Base-by-base conservation (phyloP, 805 yeast species). In the Blastobotrys parvus region DNA sequence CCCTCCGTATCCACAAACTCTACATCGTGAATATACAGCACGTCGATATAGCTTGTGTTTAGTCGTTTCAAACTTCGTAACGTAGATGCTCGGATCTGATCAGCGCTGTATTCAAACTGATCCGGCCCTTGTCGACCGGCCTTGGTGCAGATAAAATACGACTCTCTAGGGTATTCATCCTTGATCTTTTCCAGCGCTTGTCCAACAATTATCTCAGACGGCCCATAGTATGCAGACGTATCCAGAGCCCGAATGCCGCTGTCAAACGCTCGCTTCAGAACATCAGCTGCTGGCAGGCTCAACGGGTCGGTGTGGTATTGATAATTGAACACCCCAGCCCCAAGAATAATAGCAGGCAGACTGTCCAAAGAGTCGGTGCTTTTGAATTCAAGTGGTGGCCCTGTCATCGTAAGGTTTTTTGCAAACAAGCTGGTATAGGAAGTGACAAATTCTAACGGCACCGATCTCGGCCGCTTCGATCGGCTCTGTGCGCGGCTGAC, bases 211-310 rank as follows among this genome's bases (percentile, higher is more conserved):
- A 63, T 69, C 56, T 89, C 97, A 3, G 94, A 83, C 0, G 86
- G 86, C 0, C 97, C 97, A 58, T 89, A 89, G 63, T 85, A 88
- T 3, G 97, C 96, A 0, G 96, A 84, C 0, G 97, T 87, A 57
- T 89, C 97, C 30, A 89, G 68, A 1, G 94, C 92, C 37, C 70
- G 72, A 46, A 86, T 66, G 0, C 96, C 96, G 20, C 68, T 57
- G 17, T 67, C 62, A 53, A 89, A 80, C 0, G 89, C 92, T 11
- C 60, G 54, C 38, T 65, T 57, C 17, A 89, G 51, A 39, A 89
- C 72, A 0, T 74, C 77, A 8, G 63, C 66, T 8, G 79, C 70
- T 1, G 86, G 82, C 34, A 85, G 51, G 0, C 64, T 54, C 29
- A 68, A 67, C 1, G 95, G 95, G 53, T 83, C 73, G 8, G 70